Evolutionary conservation across 345 rosid species (phyloP), one percentile per base, ranked within the genome.

Genomic region (Gossypium herbaceum): DNA sequence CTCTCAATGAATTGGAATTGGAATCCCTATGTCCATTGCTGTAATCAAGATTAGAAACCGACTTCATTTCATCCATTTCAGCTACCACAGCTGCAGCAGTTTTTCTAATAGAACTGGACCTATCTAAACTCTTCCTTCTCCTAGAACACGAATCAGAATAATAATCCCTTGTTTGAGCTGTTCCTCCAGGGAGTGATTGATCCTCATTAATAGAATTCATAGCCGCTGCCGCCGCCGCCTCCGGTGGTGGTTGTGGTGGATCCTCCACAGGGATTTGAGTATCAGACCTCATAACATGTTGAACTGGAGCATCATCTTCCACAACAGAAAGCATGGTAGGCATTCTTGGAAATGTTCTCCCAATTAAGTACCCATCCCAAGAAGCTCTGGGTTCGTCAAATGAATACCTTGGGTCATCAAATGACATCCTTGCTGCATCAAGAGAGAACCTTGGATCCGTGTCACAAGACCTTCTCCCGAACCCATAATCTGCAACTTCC

Each of bases 381-480:
- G 97, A 91, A 29, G 98, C 99, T n/a, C 98, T 86, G 0, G 99
- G 97, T 88, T 91, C 98, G 39, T 93, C 99, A 54, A 95, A 89
- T 1, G 98, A 91, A 85, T 85, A 89, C 59, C 99, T 84, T 44
- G 96, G 86, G 69, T 93, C 97, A 59, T 92, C 91, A 6, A 85
- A 79, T 25, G 88, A 85, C 82, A 85, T 78, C 78, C 87, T 80
- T 2, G 84, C 88, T 12, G 84, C 79, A 68, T 88, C 97, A 8
- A 93, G 85, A 0, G 99, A 94, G 84, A 95, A 95, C 72, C 99
- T 82, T 22, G 98, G 98, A 80, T 95, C 99, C 45, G 98, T 95
- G 71, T 95, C 99, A 61, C 99, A 95, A 20, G 99, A 95, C 67
- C 99, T 85, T 76, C 99, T 79, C 20, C 97, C 99, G 43, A 84